Base-by-base conservation (phyloP, 495 filamentous ascomycete genomes). In the Friedmanniomyces endolithicus region DNA sequence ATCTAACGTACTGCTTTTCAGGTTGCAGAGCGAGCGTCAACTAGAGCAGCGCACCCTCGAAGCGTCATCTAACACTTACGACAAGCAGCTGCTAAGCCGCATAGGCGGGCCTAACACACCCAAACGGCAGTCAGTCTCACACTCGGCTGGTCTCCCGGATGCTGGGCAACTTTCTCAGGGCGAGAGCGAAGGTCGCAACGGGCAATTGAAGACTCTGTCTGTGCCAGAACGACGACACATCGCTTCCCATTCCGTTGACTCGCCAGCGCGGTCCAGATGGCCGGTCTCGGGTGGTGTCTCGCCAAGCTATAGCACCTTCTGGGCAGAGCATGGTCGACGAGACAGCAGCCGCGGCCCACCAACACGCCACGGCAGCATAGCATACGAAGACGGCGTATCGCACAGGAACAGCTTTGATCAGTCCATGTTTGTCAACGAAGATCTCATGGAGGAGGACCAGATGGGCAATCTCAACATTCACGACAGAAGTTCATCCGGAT, bases 1-100 rank as follows among this genome's bases (percentile, higher is more conserved):
- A 14, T 3, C 24, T 50, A 14, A 50, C 29, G 19, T 69, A 72
- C 52, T 76, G 20, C 24, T 27, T 67, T 25, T 14, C 71, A 84
- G 73, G 70, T 73, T 81, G 55, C 78, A 76, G 50, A 78, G 79
- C 47, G 80, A 83, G 64, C 71, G 68, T 41, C 74, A 80, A 44
- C 70, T 82, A 39, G 80, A 77, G 46, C 71, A 76, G 56, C 66
- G 73, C 43, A 74, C 78, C 49, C 69, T 81, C 33, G 74, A 78
- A 64, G 79, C 75, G 54, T 79, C 77, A 8, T 83, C 78, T 16
- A 80, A 86, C 60, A 79, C 79, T 25, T 92, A 92, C 63, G 88
- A 94, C 61, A 83, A 83, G 64, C 82, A 84, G 55, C 70, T 90
- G 49, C 69, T 92, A 24, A 86, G 85, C 44, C 90, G 86, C 64